A percentile compares a stretch with the other conserved stretches of the same genome.
Evolutionary conservation across 305 asterid genomes (phyloP).

Genomic region (Ajuga reptans): DNA sequence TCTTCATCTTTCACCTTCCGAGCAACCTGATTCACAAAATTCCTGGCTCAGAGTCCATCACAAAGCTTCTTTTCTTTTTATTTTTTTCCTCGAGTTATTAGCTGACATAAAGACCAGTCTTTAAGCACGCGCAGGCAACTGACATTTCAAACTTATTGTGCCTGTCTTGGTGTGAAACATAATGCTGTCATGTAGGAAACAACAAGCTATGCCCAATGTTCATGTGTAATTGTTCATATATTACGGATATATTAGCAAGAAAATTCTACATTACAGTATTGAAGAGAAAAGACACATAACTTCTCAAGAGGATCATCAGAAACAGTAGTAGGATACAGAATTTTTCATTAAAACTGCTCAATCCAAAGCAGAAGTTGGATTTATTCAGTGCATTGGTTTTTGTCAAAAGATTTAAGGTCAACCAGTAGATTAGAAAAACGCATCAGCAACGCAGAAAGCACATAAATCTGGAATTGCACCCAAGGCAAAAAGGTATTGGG

Average conservation of each 20-base stretch:
- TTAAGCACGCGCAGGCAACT: background rate
- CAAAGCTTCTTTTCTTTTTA: background rate
- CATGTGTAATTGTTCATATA: background rate
- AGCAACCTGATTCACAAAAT: slow-evolving; percentile 62
- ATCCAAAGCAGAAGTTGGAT: background rate
- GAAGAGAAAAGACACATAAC: background rate
- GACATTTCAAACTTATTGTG: background rate
- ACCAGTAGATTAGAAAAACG: background rate
- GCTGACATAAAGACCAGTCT: background rate
- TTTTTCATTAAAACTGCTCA: background rate
- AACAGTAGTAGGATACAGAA: background rate
- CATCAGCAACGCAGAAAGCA: background rate
- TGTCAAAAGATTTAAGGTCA: background rate
- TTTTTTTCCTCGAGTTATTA: background rate
- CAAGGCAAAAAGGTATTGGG: background rate
- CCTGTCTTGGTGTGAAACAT: background rate
- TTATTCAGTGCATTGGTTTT: background rate
- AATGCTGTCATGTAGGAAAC: background rate
- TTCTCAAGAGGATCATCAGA: background rate
- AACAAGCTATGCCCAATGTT: background rate
- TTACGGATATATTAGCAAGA: background rate
- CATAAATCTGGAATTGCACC: slow-evolving; percentile 6
- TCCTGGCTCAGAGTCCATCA: slow-evolving; percentile 21
- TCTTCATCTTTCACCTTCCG: slow-evolving; percentile 83
- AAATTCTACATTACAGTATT: background rate